Evolutionary conservation across 129 eudicot species (phyloP).

Genomic region (Rutidosis leptorrhynchoides): DNA sequence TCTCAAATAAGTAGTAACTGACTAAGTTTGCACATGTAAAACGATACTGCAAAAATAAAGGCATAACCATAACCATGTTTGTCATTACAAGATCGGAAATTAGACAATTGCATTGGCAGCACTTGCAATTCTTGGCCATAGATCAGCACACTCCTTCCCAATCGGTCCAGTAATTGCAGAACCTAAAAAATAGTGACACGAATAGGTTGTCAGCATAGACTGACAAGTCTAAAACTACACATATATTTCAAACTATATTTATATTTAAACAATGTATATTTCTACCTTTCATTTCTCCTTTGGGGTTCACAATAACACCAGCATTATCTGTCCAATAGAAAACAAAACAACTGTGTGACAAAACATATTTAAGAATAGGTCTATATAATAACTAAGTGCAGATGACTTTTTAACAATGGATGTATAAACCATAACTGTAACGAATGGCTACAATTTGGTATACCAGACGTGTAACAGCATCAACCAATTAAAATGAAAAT

Average conservation of each 20-base stretch:
- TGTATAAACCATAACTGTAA: conserved; percentile 41
- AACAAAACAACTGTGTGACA: background rate
- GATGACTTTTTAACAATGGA: background rate
- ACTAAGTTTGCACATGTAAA: conserved; percentile 1
- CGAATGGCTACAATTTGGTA: conserved; percentile 35
- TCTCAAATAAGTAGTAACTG: background rate
- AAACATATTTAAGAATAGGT: background rate
- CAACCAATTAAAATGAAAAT: conserved; percentile 32
- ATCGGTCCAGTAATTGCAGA: conserved; percentile 76
- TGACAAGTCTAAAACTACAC: background rate
- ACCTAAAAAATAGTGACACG: conserved; percentile 21
- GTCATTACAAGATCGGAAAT: background rate
- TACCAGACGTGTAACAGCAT: conserved; percentile 56
- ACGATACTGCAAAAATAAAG: background rate
- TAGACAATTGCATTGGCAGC: conserved; percentile 68
- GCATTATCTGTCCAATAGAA: conserved; percentile 51
- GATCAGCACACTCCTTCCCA: conserved; percentile 75
- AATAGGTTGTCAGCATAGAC: background rate
- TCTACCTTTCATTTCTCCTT: conserved; percentile 79
- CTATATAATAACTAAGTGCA: background rate
- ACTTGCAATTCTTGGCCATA: conserved; percentile 70
- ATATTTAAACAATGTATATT: background rate
- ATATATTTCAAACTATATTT: background rate
- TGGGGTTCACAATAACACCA: conserved; percentile 68
- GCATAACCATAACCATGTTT: background rate